Base-by-base conservation (phyloP, 306 rosid genomes). In the Cicer judaicum region DNA sequence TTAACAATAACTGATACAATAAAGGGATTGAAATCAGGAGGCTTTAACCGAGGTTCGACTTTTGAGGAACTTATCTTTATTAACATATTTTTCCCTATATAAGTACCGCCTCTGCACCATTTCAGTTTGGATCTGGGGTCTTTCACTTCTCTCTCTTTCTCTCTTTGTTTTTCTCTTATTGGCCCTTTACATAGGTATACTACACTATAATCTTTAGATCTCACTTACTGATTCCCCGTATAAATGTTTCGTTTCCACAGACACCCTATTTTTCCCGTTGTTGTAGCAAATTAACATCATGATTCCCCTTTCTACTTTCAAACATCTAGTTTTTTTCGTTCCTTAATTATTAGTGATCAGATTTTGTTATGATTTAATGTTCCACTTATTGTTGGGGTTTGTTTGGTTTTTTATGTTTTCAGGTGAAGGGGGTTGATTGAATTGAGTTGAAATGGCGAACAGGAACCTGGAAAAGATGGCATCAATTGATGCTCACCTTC, bases 401-500 rank as follows among this genome's bases (percentile, higher is more conserved):
- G 34, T 24, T 24, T 24, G 34, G 34, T 0, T 24, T 47, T 9
- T 48, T 1, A 41, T 41, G 44, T 41, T 41, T 41, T 5, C 82
- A 85, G 86, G 77, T 80, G 14, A 70, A 79, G 80, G 52, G 52
- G 66, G 0, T 6, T 60, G 18, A 24, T 24, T 6, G 44, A 13
- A 6, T 41, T 34, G 44, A 40, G 64, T 62, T 68, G 63, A 75
- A 75, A 91, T 91, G 97, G 83, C 97, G 48, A 84, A 67, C 56
- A 77, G 91, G 78, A 93, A 80, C 80, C 21, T 91, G 79, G 98
- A 93, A 79, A 91, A 93, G 90, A 54, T 93, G 87, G 97, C 96
- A 79, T 93, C 97, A 13, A 93, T 93, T 64, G 98, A 93, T 85
- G 97, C 98, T 1, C 99, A 95, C 80, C 93, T 95, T 63, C 82